These are phyloP conservation scores for Solanum chacoense DNA, from an alignment of 305 asterid genomes.

Conservation along the genomic window DNA sequence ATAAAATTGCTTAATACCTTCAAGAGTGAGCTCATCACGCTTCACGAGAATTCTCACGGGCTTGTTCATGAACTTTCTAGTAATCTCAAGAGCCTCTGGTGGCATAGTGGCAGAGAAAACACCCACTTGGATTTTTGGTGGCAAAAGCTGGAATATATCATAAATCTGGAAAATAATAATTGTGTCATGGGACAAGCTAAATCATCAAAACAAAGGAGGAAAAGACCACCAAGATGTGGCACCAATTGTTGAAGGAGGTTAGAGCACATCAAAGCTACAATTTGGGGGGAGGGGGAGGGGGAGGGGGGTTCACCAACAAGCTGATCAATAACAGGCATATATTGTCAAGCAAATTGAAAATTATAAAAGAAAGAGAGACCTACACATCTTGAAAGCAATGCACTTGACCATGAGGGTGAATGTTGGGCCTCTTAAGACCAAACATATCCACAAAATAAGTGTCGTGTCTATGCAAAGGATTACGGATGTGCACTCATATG, in stretches of 20 bases:
- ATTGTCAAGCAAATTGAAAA: neutral
- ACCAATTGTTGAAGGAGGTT: neutral
- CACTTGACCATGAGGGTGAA: neutral
- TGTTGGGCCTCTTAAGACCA: neutral
- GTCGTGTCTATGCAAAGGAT: neutral
- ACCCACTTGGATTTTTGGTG: slow-evolving; percentile 85
- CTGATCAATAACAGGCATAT: neutral
- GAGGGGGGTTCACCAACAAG: neutral
- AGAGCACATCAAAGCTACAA: neutral
- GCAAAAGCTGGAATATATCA: slow-evolving; percentile 73
- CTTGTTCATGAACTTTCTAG: slow-evolving; percentile 73
- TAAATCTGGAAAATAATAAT: slow-evolving; percentile 40
- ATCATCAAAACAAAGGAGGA: neutral
- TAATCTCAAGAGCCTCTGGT: slow-evolving; percentile 82
- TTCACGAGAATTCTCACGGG: slow-evolving; percentile 74
- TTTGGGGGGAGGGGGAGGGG: neutral
- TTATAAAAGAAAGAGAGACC: neutral
- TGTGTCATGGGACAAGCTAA: neutral
- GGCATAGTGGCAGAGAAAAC: slow-evolving; percentile 94
- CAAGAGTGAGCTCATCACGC: slow-evolving; percentile 79
- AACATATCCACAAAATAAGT: neutral
- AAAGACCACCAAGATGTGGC: neutral
- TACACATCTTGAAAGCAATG: neutral
- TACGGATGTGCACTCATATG: neutral
- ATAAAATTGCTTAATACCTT: slow-evolving; percentile 77